phyloP scores from a whole-genome alignment of 495 filamentous ascomycete species.

The Lasiosphaeria ovina region DNA sequence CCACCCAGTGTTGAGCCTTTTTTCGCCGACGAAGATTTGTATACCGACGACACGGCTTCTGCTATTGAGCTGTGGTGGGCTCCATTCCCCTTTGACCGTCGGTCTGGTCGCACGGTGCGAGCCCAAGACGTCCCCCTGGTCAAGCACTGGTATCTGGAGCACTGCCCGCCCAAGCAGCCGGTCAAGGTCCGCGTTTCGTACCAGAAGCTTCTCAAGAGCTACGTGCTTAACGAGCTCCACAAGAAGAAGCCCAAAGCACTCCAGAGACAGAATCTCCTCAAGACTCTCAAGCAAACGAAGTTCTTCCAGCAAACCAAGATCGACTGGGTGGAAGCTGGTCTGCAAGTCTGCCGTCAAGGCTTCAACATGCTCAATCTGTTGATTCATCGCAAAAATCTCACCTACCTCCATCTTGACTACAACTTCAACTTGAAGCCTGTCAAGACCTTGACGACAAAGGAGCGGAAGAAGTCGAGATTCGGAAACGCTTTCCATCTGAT shows the following conservation, averaged over 20 bases:
- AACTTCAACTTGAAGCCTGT: conserved; percentile 99
- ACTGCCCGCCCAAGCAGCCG: conserved; percentile 82
- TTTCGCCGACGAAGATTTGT: conserved; percentile 84
- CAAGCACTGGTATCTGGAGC: conserved; percentile 98
- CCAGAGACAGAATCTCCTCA: conserved; percentile 89
- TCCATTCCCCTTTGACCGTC: conserved; percentile 90
- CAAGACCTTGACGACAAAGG: conserved; percentile 97
- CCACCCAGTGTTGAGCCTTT: conserved; percentile 82
- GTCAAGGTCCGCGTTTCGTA: conserved; percentile 99
- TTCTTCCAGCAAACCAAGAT: conserved; percentile 99
- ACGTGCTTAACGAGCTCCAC: conserved; percentile 93
- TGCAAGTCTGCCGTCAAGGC: conserved; percentile 96
- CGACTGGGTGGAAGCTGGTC: conserved; percentile 98
- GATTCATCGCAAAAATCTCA: conserved; percentile 98
- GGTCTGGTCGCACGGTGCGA: conserved; percentile 96
- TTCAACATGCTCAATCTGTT: conserved; percentile 99
- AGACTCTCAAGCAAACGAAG: conserved; percentile 89
- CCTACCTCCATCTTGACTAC: conserved; percentile 97
- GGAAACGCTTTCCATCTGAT: conserved; percentile 99
- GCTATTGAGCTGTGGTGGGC: conserved; percentile 98
- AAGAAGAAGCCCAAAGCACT: conserved; percentile 92
- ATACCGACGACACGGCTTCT: conserved; percentile 83
- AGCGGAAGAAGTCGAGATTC: conserved; percentile 99
- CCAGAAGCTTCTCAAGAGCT: conserved; percentile 96
- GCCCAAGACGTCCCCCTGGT: conserved; percentile 96